Conservation (phyloP, 352 stramenopile species). For the Phytophthora foliorum region DNA sequence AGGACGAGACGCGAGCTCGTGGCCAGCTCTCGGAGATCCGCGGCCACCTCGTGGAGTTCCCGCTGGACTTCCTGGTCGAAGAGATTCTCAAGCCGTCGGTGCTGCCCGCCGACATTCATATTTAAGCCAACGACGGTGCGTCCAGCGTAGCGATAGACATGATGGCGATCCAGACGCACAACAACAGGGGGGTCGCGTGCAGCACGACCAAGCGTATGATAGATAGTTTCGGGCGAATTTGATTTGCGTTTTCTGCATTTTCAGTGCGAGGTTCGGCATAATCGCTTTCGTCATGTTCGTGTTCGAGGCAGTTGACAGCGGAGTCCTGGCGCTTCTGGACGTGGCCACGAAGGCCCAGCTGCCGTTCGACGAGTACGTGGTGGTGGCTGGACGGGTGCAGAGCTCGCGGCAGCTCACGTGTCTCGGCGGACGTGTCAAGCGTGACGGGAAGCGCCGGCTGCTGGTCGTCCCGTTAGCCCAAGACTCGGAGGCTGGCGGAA, state of each 20-base stretch:
- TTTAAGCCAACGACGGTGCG: constrained; percentile 58
- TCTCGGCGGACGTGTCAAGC: constrained; percentile 66
- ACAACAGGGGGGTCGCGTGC: constrained; percentile 8
- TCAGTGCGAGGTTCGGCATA: constrained; percentile 18
- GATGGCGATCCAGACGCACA: constrained; percentile 9
- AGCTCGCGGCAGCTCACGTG: constrained; percentile 62
- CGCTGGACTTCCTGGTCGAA: constrained; percentile 85
- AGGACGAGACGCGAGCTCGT: constrained; percentile 76
- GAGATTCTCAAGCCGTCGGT: constrained; percentile 89
- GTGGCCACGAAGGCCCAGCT: constrained; percentile 57
- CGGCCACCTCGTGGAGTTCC: constrained; percentile 88
- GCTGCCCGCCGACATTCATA: constrained; percentile 86
- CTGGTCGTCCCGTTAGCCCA: constrained; percentile 57
- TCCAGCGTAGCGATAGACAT: constrained; percentile 17
- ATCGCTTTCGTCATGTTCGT: constrained; percentile 54
- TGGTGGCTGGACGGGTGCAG: constrained; percentile 56
- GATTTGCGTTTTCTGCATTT: constrained; percentile 25
- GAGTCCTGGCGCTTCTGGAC: constrained; percentile 41
- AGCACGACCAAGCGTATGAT: constrained; percentile 15
- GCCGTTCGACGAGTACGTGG: constrained; percentile 66
- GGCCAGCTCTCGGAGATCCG: constrained; percentile 84
- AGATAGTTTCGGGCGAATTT: constrained; percentile 16
- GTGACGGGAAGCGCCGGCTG: constrained; percentile 47
- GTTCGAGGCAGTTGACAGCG: constrained; percentile 39
- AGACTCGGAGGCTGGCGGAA: not conserved